Percentiles rank a stretch among this genome's conserved stretches.
These are phyloP conservation scores for Hymenoscyphus fraxineus DNA, from an alignment of 2,329 filamentous ascomycete species.

Conservation along the genomic window DNA sequence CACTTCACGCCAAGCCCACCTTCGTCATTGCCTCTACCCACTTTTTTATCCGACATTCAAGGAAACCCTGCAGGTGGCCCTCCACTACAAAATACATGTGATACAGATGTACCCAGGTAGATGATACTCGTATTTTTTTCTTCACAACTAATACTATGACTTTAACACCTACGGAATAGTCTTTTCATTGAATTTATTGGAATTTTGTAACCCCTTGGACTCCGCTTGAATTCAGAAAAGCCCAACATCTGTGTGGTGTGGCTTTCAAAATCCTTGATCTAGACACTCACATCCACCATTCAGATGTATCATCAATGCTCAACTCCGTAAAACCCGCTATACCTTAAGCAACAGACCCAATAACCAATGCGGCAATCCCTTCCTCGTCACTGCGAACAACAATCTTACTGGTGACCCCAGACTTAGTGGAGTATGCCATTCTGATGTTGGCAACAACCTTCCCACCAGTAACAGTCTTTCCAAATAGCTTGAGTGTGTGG, in stretches of 20 bases:
- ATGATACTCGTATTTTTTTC: neutral
- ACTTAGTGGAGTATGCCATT: conserved; percentile 92
- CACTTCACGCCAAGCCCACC: conserved; percentile 12
- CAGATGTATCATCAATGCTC: conserved; percentile 27
- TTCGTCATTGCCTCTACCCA: neutral
- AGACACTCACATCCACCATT: conserved; percentile 24
- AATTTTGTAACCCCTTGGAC: conserved; percentile 15
- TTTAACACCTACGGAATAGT: neutral
- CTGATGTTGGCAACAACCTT: conserved; percentile 81
- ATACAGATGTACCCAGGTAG: neutral
- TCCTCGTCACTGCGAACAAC: conserved; percentile 89
- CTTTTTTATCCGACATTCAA: conserved; percentile 16
- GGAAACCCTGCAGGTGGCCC: neutral
- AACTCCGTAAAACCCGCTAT: conserved; percentile 28
- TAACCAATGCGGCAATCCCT: conserved; percentile 77
- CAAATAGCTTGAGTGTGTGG: conserved; percentile 91
- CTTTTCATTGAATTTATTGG: conserved; percentile 11
- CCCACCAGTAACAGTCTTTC: conserved; percentile 89
- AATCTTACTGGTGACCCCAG: conserved; percentile 94
- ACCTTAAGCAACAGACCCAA: conserved; percentile 68
- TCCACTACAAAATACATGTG: neutral
- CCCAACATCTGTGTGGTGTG: conserved; percentile 12
- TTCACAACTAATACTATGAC: neutral
- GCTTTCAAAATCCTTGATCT: conserved; percentile 28
- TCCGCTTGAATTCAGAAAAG: conserved; percentile 11